Conservation (phyloP, 768 basidiomycete species). For the Leccinum rimulosum region DNA sequence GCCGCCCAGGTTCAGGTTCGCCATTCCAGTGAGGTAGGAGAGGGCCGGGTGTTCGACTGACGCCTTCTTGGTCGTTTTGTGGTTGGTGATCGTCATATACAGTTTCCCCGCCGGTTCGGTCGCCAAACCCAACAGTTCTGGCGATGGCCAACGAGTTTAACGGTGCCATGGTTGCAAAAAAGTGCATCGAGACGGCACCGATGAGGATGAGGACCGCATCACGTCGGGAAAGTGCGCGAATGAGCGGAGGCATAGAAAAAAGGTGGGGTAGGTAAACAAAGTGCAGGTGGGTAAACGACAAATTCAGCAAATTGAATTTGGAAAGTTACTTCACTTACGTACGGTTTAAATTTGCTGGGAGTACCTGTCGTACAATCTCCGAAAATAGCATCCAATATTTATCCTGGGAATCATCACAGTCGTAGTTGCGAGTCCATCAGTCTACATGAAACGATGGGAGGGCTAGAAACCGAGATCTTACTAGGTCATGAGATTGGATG, state of each 20-base stretch:
- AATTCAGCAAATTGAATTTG: not conserved
- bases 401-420: not conserved
- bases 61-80: slow-evolving; percentile 4
- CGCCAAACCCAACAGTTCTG: slow-evolving; percentile 26
- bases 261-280: not conserved
- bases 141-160: slow-evolving; percentile 33
- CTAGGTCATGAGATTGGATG: not conserved
- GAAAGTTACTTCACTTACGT: not conserved
- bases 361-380: not conserved
- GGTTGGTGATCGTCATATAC: not conserved
- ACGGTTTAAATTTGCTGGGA: not conserved
- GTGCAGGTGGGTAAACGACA: not conserved
- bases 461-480: not conserved
- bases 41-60: slow-evolving; percentile 1
- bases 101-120: slow-evolving; percentile 1
- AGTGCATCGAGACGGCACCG: slow-evolving; percentile 55
- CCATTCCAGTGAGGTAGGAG: not conserved
- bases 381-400: not conserved
- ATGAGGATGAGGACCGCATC: slow-evolving; percentile 60
- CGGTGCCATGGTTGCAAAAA: slow-evolving; percentile 42
- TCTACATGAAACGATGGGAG: not conserved
- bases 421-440: not conserved
- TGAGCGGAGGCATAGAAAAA: slow-evolving; percentile 33
- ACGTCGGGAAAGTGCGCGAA: slow-evolving; percentile 46
- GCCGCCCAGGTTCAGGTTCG: not conserved